Percentiles rank a stretch among this genome's conserved stretches.
phyloP scores from a whole-genome alignment of 495 filamentous ascomycete species.

The Annulohypoxylon moriforme region DNA sequence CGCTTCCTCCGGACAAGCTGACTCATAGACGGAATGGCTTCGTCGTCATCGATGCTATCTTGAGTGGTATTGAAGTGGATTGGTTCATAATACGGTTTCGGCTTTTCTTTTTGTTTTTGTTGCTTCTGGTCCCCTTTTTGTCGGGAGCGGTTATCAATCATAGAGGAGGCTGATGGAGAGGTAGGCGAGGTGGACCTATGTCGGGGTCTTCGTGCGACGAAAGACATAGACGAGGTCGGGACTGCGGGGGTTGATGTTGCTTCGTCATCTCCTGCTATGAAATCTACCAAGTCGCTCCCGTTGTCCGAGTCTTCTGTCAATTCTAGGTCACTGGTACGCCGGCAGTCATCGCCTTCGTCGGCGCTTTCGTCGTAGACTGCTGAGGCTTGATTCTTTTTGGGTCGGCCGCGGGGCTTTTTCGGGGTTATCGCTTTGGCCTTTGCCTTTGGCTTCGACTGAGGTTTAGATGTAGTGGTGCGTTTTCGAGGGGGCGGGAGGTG shows the following conservation, averaged over 20 bases:
- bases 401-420: conserved; percentile 20
- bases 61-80: conserved; percentile 48
- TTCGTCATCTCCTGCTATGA: conserved; percentile 59
- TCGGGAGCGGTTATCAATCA: neutral
- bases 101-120: conserved; percentile 15
- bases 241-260: conserved; percentile 52
- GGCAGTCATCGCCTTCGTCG: conserved; percentile 61
- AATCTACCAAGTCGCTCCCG: conserved; percentile 58
- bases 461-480: conserved; percentile 29
- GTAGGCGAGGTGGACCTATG: conserved; percentile 51
- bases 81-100: conserved; percentile 51
- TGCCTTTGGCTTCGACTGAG: conserved; percentile 9
- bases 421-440: conserved; percentile 27
- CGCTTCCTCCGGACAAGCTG: conserved; percentile 42
- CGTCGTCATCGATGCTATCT: conserved; percentile 51
- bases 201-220: conserved; percentile 23
- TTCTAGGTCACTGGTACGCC: conserved; percentile 59
- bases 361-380: conserved; percentile 51
- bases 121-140: neutral
- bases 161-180: conserved; percentile 38
- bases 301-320: conserved; percentile 59
- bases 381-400: conserved; percentile 22
- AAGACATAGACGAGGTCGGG: conserved; percentile 34
- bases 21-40: conserved; percentile 53
- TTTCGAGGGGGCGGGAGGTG: conserved; percentile 32